These are phyloP conservation scores for Vitis amurensis DNA, from an alignment of 164 flowering plant species.

Conservation along the genomic window DNA sequence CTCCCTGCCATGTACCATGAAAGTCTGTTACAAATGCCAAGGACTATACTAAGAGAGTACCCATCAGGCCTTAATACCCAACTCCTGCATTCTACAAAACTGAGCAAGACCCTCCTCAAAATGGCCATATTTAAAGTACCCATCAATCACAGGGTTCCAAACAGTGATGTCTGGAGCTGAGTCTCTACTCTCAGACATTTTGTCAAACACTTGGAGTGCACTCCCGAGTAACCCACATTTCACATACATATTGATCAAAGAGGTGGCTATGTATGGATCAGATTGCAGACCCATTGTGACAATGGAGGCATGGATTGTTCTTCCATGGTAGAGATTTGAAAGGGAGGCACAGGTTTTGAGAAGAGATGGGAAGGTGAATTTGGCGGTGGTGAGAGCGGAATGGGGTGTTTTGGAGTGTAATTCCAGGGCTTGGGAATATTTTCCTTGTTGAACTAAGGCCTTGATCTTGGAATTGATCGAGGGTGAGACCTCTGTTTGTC, in stretches of 20 bases:
- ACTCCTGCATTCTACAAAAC: constrained; percentile 47
- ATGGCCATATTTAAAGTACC: constrained; percentile 39
- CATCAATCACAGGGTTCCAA: constrained; percentile 70
- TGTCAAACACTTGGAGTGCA: constrained; percentile 58
- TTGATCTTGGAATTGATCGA: constrained; percentile 29
- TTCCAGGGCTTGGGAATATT: constrained; percentile 38
- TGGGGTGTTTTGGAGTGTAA: constrained; percentile 14
- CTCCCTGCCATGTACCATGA: constrained; percentile 30
- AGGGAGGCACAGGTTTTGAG: constrained; percentile 57
- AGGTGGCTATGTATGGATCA: constrained; percentile 49
- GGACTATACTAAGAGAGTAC: constrained; percentile 51
- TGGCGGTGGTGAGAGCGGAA: constrained; percentile 18
- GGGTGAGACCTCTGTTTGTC: constrained; percentile 1
- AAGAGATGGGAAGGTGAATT: constrained; percentile 54
- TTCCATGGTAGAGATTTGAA: constrained; percentile 38
- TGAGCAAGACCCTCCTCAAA: constrained; percentile 34
- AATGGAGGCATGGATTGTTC: constrained; percentile 39
- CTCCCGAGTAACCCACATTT: constrained; percentile 47
- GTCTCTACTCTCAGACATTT: constrained; percentile 22
- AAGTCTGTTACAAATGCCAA: constrained; percentile 25
- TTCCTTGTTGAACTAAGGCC: constrained; percentile 34
- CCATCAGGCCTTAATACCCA: constrained; percentile 56
- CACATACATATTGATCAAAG: constrained; percentile 55
- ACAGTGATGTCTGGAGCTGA: constrained; percentile 41
- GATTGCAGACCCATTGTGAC: constrained; percentile 38